Evolutionary conservation across 2,329 filamentous ascomycete species (phyloP), one percentile per base, ranked within the genome.

Genomic region (Trichoderma sp.): DNA sequence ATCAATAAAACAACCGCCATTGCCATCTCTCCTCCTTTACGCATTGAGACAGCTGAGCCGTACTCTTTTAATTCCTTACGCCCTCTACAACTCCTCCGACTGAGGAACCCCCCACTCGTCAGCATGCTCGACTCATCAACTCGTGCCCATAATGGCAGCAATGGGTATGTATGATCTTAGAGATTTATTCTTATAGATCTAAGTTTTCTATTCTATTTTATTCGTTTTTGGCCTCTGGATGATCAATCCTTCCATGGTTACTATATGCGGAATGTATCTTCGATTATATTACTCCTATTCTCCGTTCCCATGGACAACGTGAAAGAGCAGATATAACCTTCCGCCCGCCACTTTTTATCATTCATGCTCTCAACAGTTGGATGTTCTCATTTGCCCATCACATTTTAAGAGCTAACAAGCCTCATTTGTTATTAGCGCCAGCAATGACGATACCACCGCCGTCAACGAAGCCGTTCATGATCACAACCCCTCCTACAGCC

Each of bases 101-200:
- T n/a, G 1, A 3, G 14, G 18, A 11, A n/a, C 6, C 39, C 8
- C 8, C n/a, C n/a, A n/a, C 3, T n/a, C 2, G 0, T n/a, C 8
- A 47, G 1, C 2, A 47, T 47, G 43, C 8, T n/a, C 4, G 3
- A 21, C 0, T 47, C n/a, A 5, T 47, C 43, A 0, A 21, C 8
- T 47, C n/a, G 43, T 21, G 43, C 43, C n/a, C 11, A 6, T 2
- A 47, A 47, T 3, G 43, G 43, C 43, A 47, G 43, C 2, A 47
- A 47, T 47, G 43, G 11, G 43, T 47, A 47, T 1, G 43, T 47
- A 21, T 5, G n/a, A 6, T 21, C n/a, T n/a, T 21, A 5, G 9
- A 47, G 4, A 47, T 47, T 11, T 3, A 3, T 11, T 21, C 18
- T 47, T 3, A 3, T 39, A 39, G 1, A 5, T 39, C 3, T 18